Conservation (phyloP, 2,329 filamentous ascomycete genomes). For the Ophiostoma himal-ulmi region DNA sequence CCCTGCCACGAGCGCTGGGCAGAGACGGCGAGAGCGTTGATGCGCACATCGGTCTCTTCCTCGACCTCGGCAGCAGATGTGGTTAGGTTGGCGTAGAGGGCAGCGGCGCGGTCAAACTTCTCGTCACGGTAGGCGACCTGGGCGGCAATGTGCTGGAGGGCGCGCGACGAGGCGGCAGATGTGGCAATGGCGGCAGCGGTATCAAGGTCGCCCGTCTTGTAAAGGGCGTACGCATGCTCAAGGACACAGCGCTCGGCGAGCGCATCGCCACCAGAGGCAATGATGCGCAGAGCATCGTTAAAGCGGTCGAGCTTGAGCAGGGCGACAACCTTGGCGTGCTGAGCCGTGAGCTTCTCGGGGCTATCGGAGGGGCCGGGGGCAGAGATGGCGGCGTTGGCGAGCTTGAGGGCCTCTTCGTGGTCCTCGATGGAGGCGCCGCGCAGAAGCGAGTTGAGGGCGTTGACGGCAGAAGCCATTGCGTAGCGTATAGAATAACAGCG, state of each 20-base stretch:
- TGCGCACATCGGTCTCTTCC: slow-evolving; percentile 67
- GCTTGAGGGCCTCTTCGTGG: slow-evolving; percentile 65
- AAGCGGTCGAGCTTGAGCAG: slow-evolving; percentile 78
- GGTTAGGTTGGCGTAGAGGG: slow-evolving; percentile 57
- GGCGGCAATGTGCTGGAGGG: slow-evolving; percentile 52
- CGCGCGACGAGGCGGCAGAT: slow-evolving; percentile 28
- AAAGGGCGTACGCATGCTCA: slow-evolving; percentile 76
- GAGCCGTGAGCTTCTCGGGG: slow-evolving; percentile 43
- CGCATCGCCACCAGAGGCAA: slow-evolving; percentile 57
- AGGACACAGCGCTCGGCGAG: slow-evolving; percentile 57
- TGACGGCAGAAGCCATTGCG: slow-evolving; percentile 36
- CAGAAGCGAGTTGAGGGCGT: slow-evolving; percentile 50
- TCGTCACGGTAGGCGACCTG: slow-evolving; percentile 69
- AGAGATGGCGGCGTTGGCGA: slow-evolving; percentile 54
- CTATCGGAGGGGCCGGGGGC: slow-evolving; percentile 46
- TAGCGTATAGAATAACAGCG: background rate
- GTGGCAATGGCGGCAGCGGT: slow-evolving; percentile 47
- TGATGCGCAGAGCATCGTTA: slow-evolving; percentile 64
- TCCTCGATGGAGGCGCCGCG: slow-evolving; percentile 56
- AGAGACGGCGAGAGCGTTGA: slow-evolving; percentile 67
- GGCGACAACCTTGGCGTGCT: slow-evolving; percentile 66
- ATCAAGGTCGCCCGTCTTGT: slow-evolving; percentile 65
- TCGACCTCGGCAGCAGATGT: slow-evolving; percentile 39
- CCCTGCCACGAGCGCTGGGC: slow-evolving; percentile 69
- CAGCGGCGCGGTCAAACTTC: slow-evolving; percentile 60